Conservation (phyloP, 176 grass and related monocot species). For the Oryza brachyantha region DNA sequence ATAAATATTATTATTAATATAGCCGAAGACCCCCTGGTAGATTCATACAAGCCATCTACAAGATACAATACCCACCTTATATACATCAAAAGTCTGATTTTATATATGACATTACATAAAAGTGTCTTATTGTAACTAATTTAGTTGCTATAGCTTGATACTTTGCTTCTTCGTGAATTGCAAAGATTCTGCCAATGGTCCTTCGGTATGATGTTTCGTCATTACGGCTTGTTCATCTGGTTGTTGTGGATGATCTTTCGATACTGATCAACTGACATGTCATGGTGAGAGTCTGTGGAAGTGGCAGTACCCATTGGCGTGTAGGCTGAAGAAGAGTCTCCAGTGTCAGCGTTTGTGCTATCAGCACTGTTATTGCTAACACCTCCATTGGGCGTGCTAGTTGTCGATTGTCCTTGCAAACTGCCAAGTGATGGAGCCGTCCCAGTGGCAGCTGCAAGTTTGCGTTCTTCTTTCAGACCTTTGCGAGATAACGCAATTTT, state of each 20-base stretch:
- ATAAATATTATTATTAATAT: not conserved
- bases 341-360: not conserved
- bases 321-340: not conserved
- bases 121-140: not conserved
- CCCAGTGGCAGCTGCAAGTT: not conserved
- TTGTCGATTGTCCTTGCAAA: not conserved
- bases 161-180: not conserved
- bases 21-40: not conserved
- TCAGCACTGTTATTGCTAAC: not conserved
- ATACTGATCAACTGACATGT: slow-evolving; percentile 28
- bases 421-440: not conserved
- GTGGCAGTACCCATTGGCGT: not conserved
- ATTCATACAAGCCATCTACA: not conserved
- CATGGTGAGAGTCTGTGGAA: slow-evolving; percentile 42
- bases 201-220: not conserved
- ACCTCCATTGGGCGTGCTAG: not conserved
- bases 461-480: slow-evolving; percentile 24
- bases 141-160: not conserved
- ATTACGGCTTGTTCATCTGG: slow-evolving; percentile 22
- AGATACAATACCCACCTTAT: not conserved
- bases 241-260: not conserved
- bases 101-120: not conserved
- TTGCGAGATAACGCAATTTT: slow-evolving; percentile 1
- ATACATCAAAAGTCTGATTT: not conserved
- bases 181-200: not conserved